Conservation (phyloP, 2,329 filamentous ascomycete species). For the Ceratocystis huliohia region DNA sequence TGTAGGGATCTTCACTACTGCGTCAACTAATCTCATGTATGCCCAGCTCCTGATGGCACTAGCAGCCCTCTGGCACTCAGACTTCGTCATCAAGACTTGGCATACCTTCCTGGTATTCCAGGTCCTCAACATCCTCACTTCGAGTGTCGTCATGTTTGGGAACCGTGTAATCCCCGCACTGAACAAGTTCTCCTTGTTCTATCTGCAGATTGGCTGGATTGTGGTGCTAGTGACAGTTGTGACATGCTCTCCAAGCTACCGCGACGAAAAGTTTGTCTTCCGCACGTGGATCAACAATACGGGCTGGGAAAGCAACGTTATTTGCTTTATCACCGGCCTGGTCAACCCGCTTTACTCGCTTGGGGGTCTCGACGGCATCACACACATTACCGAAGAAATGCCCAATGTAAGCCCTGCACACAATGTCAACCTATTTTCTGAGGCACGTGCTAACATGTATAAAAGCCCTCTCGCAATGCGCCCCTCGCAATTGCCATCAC, state of each 20-base stretch:
- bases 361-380: slow-evolving; percentile 36
- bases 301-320: slow-evolving; percentile 37
- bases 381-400: slow-evolving; percentile 41
- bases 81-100: slow-evolving; percentile 32
- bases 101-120: slow-evolving; percentile 37
- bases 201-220: slow-evolving; percentile 37
- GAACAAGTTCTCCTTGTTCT: slow-evolving; percentile 35
- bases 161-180: slow-evolving; percentile 34
- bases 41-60: slow-evolving; percentile 32
- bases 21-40: slow-evolving; percentile 35
- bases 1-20: slow-evolving; percentile 33
- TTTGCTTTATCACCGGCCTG: slow-evolving; percentile 39
- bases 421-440: too few species aligned
- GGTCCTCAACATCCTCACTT: slow-evolving; percentile 33
- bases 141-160: slow-evolving; percentile 36
- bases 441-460: not conserved
- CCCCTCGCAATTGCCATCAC: slow-evolving; percentile 33
- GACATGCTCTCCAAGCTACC: slow-evolving; percentile 35
- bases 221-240: slow-evolving; percentile 37
- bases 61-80: slow-evolving; percentile 31
- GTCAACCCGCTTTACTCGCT: slow-evolving; percentile 38
- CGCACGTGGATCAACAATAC: slow-evolving; percentile 41
- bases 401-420: slow-evolving; percentile 30
- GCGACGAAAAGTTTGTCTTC: slow-evolving; percentile 38
- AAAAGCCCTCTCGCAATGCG: slow-evolving; percentile 29